Evolutionary conservation across 78 protist genomes (phyloP).

Genomic region (Dictyostelium brefeldianum): DNA sequence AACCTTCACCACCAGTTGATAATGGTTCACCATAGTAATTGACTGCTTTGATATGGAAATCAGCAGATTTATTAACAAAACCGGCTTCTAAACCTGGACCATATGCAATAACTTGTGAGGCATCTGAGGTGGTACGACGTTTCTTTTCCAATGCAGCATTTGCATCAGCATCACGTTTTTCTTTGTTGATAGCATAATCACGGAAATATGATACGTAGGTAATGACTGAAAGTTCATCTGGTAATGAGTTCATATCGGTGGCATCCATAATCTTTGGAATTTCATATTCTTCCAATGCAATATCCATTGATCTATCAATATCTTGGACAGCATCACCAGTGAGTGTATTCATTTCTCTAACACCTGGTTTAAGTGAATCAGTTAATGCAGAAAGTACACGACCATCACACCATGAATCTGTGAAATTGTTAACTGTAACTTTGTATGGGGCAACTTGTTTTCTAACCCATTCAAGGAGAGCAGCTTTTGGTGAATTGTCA

Average conservation of each 20-base stretch:
- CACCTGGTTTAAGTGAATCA: conserved; percentile 82
- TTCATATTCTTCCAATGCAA: conserved; percentile 60
- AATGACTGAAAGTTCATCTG: conserved; percentile 85
- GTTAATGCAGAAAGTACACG: conserved; percentile 80
- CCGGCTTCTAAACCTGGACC: conserved; percentile 81
- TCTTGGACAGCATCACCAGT: conserved; percentile 48
- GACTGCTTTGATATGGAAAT: conserved; percentile 74
- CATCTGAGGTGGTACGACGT: conserved; percentile 55
- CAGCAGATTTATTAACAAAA: conserved; percentile 52
- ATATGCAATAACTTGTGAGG: conserved; percentile 34
- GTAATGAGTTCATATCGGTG: conserved; percentile 77
- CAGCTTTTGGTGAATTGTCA: conserved; percentile 82
- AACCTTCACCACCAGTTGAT: conserved; percentile 80
- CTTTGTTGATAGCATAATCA: conserved; percentile 78
- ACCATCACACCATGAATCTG: conserved; percentile 85
- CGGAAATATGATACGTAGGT: conserved; percentile 84
- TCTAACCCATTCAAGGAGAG: conserved; percentile 88
- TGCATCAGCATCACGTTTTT: conserved; percentile 50
- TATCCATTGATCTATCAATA: conserved; percentile 78
- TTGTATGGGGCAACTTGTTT: conserved; percentile 79
- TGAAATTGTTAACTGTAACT: conserved; percentile 70
- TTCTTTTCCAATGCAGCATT: conserved; percentile 54
- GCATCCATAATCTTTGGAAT: conserved; percentile 87
- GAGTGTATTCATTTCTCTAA: conserved; percentile 35
- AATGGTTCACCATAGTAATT: conserved; percentile 82